Base-by-base conservation (phyloP, 768 basidiomycete genomes). In the Auricularia cornea region DNA sequence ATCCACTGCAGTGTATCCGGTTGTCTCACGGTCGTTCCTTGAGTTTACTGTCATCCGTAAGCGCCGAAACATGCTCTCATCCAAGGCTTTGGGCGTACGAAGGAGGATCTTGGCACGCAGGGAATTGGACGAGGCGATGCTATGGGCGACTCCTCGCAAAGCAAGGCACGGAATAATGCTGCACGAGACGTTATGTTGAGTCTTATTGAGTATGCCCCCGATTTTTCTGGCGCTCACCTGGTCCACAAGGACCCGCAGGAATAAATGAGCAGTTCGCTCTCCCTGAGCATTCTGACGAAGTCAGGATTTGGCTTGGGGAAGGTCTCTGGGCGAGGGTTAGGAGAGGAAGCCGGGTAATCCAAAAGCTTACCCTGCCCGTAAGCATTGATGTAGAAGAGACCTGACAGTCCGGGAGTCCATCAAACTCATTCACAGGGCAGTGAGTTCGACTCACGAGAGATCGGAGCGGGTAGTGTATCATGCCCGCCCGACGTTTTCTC, bases 171-270 rank as follows among this genome's bases (percentile, higher is more conserved):
- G 94, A n/a, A 94, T 87, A 64, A 97, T 90, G 68, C 90, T 92
- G 35, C 8, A 14, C 35, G 66, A 64, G 29, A 60, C 32, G 11
- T 16, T 54, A 30, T 35, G 18, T 12, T 41, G 38, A 38, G 38
- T 60, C 8, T 61, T 3, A 26, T 44, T 38, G 8, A 41, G 51
- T 30, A 35, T 14, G 28, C 20, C 51, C 2, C 4, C 20, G 30
- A 33, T 32, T n/a, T 20, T 30, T 20, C 44, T 2, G 62, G 26
- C 59, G 51, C 79, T 59, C 61, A 87, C 92, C 90, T 93, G 16
- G 94, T 98, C 92, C 92, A 98, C 8, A 98, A 77, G 2, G 94
- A 96, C 4, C 94, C 94, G 70, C 94, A 94, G 3, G 92, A 94
- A 72, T 96, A 97, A 2, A 98, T 85, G 31, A 98, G 77, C 2